Evolutionary conservation across 2,329 filamentous ascomycete species (phyloP).

Genomic region (Cercospora zeae-maydis): DNA sequence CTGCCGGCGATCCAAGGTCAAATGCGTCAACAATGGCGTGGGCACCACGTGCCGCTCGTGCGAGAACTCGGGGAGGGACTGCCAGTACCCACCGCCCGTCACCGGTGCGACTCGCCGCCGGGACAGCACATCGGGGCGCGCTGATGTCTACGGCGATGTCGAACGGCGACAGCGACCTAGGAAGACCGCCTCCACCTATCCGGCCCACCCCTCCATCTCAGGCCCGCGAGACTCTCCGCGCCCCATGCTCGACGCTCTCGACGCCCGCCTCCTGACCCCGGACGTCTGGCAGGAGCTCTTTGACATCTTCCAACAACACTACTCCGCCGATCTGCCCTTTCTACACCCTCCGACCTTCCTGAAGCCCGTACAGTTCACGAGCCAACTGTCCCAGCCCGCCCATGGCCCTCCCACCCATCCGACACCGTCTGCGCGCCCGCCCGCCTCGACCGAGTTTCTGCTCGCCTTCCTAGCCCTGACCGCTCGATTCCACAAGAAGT

Average conservation of each 20-base stretch:
- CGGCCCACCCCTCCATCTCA: conserved; percentile 34
- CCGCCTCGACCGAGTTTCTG: conserved; percentile 55
- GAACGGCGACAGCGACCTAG: conserved; percentile 37
- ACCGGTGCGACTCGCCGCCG: conserved; percentile 36
- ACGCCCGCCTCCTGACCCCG: conserved; percentile 59
- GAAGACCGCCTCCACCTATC: conserved; percentile 39
- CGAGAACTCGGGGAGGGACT: conserved; percentile 66
- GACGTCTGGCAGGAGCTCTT: conserved; percentile 67
- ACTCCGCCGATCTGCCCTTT: conserved; percentile 68
- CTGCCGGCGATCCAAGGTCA: conserved; percentile 78
- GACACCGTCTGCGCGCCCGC: conserved; percentile 43
- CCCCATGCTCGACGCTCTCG: conserved; percentile 56
- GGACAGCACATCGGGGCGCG: conserved; percentile 24
- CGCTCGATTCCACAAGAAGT: conserved; percentile 61
- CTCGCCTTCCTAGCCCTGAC: conserved; percentile 67
- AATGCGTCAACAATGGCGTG: conserved; percentile 76
- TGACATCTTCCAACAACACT: conserved; percentile 67
- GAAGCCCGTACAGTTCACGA: conserved; percentile 42
- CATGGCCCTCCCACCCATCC: background rate
- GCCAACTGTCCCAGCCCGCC: conserved; percentile 15
- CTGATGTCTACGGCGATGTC: conserved; percentile 25
- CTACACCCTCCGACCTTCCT: conserved; percentile 63
- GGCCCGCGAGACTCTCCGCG: conserved; percentile 44
- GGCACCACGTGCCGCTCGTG: conserved; percentile 71
- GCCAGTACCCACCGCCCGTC: conserved; percentile 62